Base-by-base conservation (phyloP, 768 basidiomycete genomes). In the Hirschioporus abietinus region DNA sequence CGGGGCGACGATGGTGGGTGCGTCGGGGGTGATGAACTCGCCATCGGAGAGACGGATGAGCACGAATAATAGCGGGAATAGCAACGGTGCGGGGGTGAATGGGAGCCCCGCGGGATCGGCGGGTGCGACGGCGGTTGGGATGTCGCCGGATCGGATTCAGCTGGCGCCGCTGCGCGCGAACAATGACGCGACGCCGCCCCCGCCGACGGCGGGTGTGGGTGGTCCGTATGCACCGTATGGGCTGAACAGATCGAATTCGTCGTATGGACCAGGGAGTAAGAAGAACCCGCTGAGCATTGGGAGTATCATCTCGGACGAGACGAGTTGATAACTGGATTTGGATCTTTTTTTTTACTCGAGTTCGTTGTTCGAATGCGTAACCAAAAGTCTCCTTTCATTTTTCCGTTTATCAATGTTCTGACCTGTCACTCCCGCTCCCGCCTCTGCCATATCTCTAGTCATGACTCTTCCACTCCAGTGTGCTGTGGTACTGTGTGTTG, bases 251-350 rank as follows among this genome's bases (percentile, higher is more conserved):
- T 27, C 35, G 25, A 26, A 25, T n/a, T 58, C 64, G 52, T 24
- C 25, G 25, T 66, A 66, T 66, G 63, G 65, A 35, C 59, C 69
- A 36, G 70, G 71, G 35, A 78, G 81, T 52, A 89, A 88, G 81
- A 89, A 86, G 77, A 89, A 88, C 70, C 83, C 82, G 65, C 72
- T 90, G 77, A 88, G 87, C 70, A 90, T 90, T 68, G 87, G 86
- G 65, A 88, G 86, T 71, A 90, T 90, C 66, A 88, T 89, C 65
- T 88, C 86, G 52, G 86, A 86, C 64, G 82, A 82, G 18, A 60
- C 35, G 35, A 52, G 20, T 60, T 27, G 68, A 52, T 30, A 30
- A 20, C 15, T 52, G 42, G 42, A 36, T 15, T 36, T 36, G 7
- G 35, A 36, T 36, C 15, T 36, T 36, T 36, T 36, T 7, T 36